Evolutionary conservation across 306 rosid genomes (phyloP), one percentile per base, ranked within the genome.

Genomic region (Ormosia semicastrata): DNA sequence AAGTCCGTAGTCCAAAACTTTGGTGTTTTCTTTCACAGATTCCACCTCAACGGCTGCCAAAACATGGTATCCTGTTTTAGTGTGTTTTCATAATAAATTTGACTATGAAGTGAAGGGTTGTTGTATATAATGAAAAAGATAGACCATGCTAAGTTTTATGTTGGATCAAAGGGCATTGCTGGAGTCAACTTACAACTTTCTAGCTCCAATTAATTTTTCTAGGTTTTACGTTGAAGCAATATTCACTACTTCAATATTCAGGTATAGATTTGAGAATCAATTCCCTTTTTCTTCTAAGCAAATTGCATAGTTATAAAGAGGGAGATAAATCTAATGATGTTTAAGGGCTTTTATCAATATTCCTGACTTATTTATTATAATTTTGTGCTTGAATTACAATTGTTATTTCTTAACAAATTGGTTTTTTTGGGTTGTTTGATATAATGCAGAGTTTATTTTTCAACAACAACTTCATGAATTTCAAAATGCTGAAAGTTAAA

Each of bases 401-500:
- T 53, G 8, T 24, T 30, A 44, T 62, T 70, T 71, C 40, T 6
- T 57, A 18, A 29, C 33, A 8, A 32, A 75, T 49, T 46, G 5
- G 46, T 3, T 30, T 13, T 59, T 39, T 32, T 62, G 33, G 37
- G 17, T 44, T 66, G 34, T 17, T 33, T 71, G 49, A n/a, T 80
- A 39, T 65, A 18, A 36, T 17, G 68, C 77, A 76, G 87, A 14
- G 13, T 69, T 46, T 73, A 58, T 76, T 88, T 24, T 88, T 72
- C 53, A 65, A 79, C 13, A 73, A 71, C 46, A 64, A 41, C 58
- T 18, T 71, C 84, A 70, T 39, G 67, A 80, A 71, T 85, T 57
- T 44, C 65, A 68, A 81, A 75, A 93, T 93, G 96, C 93, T 94
- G 3, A 93, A 93, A 84, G 84, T 88, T 73, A 86, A 92, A 85